Percentiles rank a stretch among this genome's conserved stretches.
phyloP scores from a whole-genome alignment of 805 yeast genomes.

The Metschnikowia baotianmanensis region DNA sequence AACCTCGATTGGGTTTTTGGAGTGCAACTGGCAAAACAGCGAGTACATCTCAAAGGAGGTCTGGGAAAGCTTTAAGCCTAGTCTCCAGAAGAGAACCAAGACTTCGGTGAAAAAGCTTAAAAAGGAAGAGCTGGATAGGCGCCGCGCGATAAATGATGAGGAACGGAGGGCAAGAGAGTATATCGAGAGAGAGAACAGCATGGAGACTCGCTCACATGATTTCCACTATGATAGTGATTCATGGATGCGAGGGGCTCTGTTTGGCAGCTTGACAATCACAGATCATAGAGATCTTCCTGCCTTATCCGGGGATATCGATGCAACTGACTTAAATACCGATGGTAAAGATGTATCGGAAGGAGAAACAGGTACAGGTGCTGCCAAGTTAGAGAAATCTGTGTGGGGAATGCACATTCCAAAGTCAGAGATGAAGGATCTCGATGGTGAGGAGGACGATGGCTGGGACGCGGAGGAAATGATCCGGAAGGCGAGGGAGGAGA shows the following conservation, averaged over 20 bases:
- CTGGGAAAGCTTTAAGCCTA: conserved; percentile 49
- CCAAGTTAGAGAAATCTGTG: conserved; percentile 41
- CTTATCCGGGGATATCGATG: conserved; percentile 18
- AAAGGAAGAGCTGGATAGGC: conserved; percentile 60
- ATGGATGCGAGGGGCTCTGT: conserved; percentile 19
- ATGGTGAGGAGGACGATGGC: conserved; percentile 38
- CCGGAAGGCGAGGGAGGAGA: conserved; percentile 49
- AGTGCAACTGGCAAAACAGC: conserved; percentile 70
- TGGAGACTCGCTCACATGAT: conserved; percentile 15
- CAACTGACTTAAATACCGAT: conserved; percentile 5
- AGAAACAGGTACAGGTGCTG: conserved; percentile 1
- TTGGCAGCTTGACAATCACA: conserved; percentile 37
- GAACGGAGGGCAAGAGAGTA: conserved; percentile 59
- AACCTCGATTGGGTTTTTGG: conserved; percentile 78
- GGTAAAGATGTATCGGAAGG: conserved; percentile 10
- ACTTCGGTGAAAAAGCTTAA: conserved; percentile 46
- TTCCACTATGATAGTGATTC: conserved; percentile 18
- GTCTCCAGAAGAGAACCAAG: conserved; percentile 56
- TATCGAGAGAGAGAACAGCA: conserved; percentile 55
- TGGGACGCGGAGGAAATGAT: conserved; percentile 53
- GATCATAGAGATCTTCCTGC: conserved; percentile 39
- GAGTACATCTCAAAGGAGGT: conserved; percentile 31
- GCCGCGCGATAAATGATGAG: conserved; percentile 53
- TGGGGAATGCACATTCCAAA: conserved; percentile 72
- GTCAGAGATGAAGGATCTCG: conserved; percentile 32